Percentiles rank a stretch among this genome's conserved stretches.
These are phyloP conservation scores for Jatropha podagrica DNA, from an alignment of 441 rosid species.

Conservation along the genomic window DNA sequence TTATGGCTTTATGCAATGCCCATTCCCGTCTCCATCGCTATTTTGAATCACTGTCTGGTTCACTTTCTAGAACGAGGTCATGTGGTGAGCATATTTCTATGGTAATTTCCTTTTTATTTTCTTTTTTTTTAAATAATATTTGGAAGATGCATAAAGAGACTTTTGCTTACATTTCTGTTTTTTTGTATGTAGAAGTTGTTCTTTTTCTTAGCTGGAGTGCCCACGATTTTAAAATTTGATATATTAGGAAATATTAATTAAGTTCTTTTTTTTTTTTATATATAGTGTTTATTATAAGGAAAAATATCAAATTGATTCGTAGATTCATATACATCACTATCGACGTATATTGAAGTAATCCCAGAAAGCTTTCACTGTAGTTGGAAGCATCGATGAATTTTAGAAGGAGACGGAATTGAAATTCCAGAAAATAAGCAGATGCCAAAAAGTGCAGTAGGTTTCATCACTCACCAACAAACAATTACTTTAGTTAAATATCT, in stretches of 20 bases:
- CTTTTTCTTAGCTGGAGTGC: no score
- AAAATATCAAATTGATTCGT: no score
- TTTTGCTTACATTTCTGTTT: no score
- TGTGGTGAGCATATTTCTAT: no score
- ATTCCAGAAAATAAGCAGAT: neutral
- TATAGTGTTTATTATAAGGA: no score
- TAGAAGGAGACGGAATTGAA: slow-evolving; percentile 2
- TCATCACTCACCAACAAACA: neutral
- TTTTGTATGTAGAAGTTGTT: no score
- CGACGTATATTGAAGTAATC: neutral
- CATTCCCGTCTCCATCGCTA: slow-evolving; percentile 2
- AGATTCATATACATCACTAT: no score
- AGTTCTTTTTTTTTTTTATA: no score
- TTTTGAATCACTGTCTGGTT: neutral
- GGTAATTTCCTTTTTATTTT: neutral
- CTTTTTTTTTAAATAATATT: no score
- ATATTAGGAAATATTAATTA: neutral
- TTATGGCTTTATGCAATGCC: neutral
- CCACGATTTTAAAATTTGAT: no score
- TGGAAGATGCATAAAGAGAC: no score
- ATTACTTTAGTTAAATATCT: neutral
- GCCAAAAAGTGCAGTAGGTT: neutral
- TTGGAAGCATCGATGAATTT: slow-evolving; percentile 3
- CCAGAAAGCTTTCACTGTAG: neutral
- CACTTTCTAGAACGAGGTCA: no score